Evolutionary conservation across 805 yeast species (phyloP).

Genomic region (Ogataea pini): DNA sequence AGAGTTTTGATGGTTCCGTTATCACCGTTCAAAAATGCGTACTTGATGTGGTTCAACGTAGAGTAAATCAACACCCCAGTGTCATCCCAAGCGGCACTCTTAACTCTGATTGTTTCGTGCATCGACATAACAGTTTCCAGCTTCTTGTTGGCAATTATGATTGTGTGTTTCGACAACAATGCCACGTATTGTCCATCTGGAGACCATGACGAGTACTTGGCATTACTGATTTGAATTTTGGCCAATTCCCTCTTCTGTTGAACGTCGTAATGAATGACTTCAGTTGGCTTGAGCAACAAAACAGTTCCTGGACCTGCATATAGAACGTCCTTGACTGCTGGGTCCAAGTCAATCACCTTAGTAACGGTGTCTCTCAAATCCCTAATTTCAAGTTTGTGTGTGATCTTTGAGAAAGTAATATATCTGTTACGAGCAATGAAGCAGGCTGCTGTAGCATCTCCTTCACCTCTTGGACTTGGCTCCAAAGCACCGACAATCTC

Average conservation of each 20-base stretch:
- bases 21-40: slow-evolving; percentile 91
- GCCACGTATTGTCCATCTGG: slow-evolving; percentile 86
- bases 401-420: slow-evolving; percentile 68
- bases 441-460: slow-evolving; percentile 80
- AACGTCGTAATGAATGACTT: slow-evolving; percentile 83
- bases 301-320: slow-evolving; percentile 83
- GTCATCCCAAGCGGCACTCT: slow-evolving; percentile 98
- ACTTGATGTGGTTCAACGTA: slow-evolving; percentile 93
- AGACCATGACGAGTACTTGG: slow-evolving; percentile 90
- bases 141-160: slow-evolving; percentile 80
- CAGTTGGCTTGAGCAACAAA: slow-evolving; percentile 66
- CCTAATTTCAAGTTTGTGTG: slow-evolving; percentile 74
- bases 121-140: slow-evolving; percentile 76
- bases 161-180: slow-evolving; percentile 85
- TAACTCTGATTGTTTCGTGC: slow-evolving; percentile 96
- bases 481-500: slow-evolving; percentile 93
- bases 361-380: slow-evolving; percentile 82
- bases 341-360: slow-evolving; percentile 71
- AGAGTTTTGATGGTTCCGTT: slow-evolving; percentile 91
- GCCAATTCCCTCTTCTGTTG: slow-evolving; percentile 84
- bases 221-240: slow-evolving; percentile 69
- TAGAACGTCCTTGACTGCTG: slow-evolving; percentile 67
- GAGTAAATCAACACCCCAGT: slow-evolving; percentile 88
- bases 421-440: slow-evolving; percentile 95
- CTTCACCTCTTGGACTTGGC: slow-evolving; percentile 77